Base-by-base conservation (phyloP, 805 yeast species). In the Kurtzmaniella fragi region DNA sequence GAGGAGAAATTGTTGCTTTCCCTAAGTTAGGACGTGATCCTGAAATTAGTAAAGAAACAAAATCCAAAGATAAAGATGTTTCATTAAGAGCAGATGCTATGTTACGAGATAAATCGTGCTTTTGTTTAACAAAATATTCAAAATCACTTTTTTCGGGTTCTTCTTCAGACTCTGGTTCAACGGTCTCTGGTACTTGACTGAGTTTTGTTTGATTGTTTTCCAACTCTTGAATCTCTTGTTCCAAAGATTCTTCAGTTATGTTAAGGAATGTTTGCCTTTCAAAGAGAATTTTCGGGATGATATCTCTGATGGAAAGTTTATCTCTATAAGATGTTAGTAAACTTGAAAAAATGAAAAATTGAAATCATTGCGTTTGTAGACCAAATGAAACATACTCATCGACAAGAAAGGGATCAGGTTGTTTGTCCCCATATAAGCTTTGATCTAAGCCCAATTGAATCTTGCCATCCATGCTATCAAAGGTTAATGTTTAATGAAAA, bases 21-120 rank as follows among this genome's bases (percentile, higher is more conserved):
- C 95, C 95, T 1, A 91, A 84, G 14, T 87, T 86, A 1, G 96
- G 96, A 45, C 93, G 74, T 9, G 78, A 78, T 9, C 86, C 75
- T 14, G 96, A 84, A 32, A 91, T 73, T 42, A 93, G 64, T 43
- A 91, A 68, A 1, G 96, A 87, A 1, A 91, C 82, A 46, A 90
- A 85, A 54, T 91, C 99, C 41, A 90, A 65, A 1, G 95, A 82
- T 29, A 93, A 61, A 0, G 96, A 89, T 0, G 95, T 80, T 54
- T 93, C 97, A 56, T 91, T 93, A 48, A 86, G 67, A 2, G 98
- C 95, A 0, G 78, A 59, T 39, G 77, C 73, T 25, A 84, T 68
- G 32, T 70, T 65, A 13, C 64, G 67, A 12, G 80, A 49, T 31
- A 82, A 69, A 42, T 78, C 77, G n/a, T 62, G 54, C 52, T 79